Evolutionary conservation across 345 rosid genomes (phyloP).

Genomic region (Punica granatum): DNA sequence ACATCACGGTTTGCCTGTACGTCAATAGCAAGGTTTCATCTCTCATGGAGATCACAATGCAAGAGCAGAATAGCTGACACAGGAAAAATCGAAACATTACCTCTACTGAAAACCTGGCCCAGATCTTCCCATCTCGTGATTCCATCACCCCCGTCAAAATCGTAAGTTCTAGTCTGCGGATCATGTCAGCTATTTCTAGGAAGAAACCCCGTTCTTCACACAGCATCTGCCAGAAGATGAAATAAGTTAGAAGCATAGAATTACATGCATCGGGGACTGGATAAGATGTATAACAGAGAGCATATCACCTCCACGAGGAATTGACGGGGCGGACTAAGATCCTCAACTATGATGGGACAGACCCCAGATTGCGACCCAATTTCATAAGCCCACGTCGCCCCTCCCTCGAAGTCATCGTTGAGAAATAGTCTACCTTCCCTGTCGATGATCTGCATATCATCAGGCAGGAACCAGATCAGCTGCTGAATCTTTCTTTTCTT

Average conservation of each 20-base stretch:
- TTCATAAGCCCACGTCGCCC: conserved; percentile 97
- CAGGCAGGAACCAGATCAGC: conserved; percentile 7
- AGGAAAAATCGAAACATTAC: conserved; percentile 21
- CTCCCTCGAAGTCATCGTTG: conserved; percentile 67
- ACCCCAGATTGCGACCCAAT: conserved; percentile 75
- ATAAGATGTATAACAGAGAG: not conserved
- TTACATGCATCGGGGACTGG: not conserved
- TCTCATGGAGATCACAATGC: not conserved
- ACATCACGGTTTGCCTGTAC: conserved; percentile 81
- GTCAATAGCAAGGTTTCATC: not conserved
- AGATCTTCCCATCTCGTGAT: conserved; percentile 65
- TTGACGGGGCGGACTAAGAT: conserved; percentile 79
- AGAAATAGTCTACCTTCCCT: conserved; percentile 38
- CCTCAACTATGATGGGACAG: conserved; percentile 92
- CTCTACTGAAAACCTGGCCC: conserved; percentile 94
- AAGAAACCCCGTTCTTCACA: conserved; percentile 89
- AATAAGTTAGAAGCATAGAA: not conserved
- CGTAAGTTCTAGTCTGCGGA: conserved; percentile 77
- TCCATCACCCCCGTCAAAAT: conserved; percentile 93
- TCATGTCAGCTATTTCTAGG: conserved; percentile 83
- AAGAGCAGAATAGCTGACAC: not conserved
- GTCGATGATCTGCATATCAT: conserved; percentile 39
- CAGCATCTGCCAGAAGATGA: conserved; percentile 52
- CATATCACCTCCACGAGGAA: conserved; percentile 74
- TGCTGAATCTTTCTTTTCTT: too few relatives aligned